Evolutionary conservation across 768 basidiomycete species (phyloP), one percentile per base, ranked within the genome.

Genomic region (Leucocoprinus sp.): DNA sequence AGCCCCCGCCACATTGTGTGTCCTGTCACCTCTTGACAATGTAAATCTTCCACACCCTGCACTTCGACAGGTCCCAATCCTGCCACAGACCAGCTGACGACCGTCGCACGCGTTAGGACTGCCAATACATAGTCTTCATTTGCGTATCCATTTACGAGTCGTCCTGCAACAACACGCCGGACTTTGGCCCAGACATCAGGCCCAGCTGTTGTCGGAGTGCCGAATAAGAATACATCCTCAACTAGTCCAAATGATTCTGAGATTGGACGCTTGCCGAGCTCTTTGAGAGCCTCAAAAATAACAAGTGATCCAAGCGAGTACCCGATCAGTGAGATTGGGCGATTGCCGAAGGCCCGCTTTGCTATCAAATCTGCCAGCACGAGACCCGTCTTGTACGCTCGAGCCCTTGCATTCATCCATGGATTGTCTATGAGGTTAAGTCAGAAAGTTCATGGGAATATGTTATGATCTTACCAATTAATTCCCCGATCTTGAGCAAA

Each of bases 301-400:
- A 78, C 76, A 34, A 76, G 60, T 7, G 73, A 66, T 8, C 77
- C 76, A 27, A 80, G 63, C 8, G 75, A 78, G 54, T 76, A 78
- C 7, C 77, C 78, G n/a, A 65, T 64, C 38, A 80, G 62, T 1
- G 72, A 74, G 41, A 77, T 60, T 9, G 78, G 78, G 8, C 77
- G 68, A 48, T 64, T 71, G 21, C 76, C 77, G 47, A 79, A 72
- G 8, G 70, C 71, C 28, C 70, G 68, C 42, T 74, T 63, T 5
- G 63, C 61, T 14, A 79, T 63, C 17, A 77, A 64, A 24, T 69
- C 71, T 17, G 71, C 76, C 33, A 80, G 59, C 14, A 80, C 75
- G 9, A 64, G 68, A 11, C 77, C 78, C 15, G 76, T 65, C 54
- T 78, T 78, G 43, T 65, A 50, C 1, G 75, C 74, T 12, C 71